Base-by-base conservation (phyloP, 371 early-diverging fungal species). In the Thermomucor indicae-seudaticae region DNA sequence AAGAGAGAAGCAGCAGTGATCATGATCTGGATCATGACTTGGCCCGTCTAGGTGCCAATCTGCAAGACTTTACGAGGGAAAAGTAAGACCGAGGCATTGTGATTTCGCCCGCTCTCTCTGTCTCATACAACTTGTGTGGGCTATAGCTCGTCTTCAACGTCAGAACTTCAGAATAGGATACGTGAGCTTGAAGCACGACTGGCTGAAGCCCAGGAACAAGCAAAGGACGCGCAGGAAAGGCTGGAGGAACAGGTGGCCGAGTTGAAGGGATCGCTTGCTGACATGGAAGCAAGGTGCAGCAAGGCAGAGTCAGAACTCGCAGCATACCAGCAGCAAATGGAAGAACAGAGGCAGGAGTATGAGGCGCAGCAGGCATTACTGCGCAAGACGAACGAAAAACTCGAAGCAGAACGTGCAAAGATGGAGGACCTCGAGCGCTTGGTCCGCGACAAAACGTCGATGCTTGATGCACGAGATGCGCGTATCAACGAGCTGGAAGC, bases 271-370 rank as follows among this genome's bases (percentile, higher is more conserved):
- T 11, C 37, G 67, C 0, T 42, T 58, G 48, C 8, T 24, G 6
- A 53, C 47, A 1, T 32, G 65, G 23, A 52, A 45, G 1, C 63
- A 74, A 25, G 48, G 57, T 0, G 30, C 49, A 14, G 25, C 47
- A 12, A 24, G 66, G 25, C 61, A 62, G 56, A 57, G 29, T 59
- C 56, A 10, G 8, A 53, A 14, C 57, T 53, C 8, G 65, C 43
- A 2, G 55, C 63, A n/a, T 67, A 62, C 32, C 71, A 72, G 24
- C 77, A 76, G 32, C 64, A 66, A 45, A 8, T 72, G 47, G 71
- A 70, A 38, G 77, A 72, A 40, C 65, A 67, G 44, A 58, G 57
- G 20, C 63, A 70, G 43, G 73, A 76, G 28, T 72, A 72, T 45
- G 66, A 64, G 37, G 73, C 71, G 0, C 67, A 76, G 25, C 58